phyloP scores from a whole-genome alignment of 1,284 basidiomycete species.

The Apiotrichum siamense region DNA sequence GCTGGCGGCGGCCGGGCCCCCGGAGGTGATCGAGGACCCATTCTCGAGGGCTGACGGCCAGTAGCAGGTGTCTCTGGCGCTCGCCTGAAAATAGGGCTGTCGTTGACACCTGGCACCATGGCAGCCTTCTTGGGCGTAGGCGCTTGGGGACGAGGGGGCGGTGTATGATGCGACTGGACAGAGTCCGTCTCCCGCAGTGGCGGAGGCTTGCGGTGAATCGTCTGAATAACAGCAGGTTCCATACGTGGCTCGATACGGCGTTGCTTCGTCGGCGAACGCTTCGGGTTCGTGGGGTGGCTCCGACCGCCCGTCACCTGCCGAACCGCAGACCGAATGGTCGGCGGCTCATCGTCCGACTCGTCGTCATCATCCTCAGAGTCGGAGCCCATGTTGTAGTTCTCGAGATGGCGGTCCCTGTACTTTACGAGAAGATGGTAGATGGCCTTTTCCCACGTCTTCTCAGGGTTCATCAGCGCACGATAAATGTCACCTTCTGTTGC shows the following conservation, averaged over 20 bases:
- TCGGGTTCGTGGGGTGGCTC: background rate
- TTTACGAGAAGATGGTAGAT: slow-evolving; percentile 78
- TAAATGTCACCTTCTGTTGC: slow-evolving; percentile 66
- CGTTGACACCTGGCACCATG: slow-evolving; percentile 14
- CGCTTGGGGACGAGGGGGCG: slow-evolving; percentile 38
- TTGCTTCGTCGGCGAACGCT: slow-evolving; percentile 5
- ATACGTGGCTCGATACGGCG: slow-evolving; percentile 1
- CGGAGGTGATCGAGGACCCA: slow-evolving; percentile 23
- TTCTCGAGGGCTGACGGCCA: slow-evolving; percentile 22
- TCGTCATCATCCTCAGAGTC: slow-evolving; percentile 34
- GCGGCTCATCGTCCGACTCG: slow-evolving; percentile 11
- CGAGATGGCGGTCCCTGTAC: slow-evolving; percentile 65
- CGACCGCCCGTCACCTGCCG: background rate
- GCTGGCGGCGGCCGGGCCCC: slow-evolving; percentile 25
- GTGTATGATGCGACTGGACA: slow-evolving; percentile 26
- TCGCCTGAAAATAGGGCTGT: slow-evolving; percentile 7
- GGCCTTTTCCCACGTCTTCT: slow-evolving; percentile 84
- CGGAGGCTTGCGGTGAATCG: slow-evolving; percentile 15
- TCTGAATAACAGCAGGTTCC: slow-evolving; percentile 15
- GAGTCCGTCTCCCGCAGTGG: slow-evolving; percentile 40
- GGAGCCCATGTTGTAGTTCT: slow-evolving; percentile 58
- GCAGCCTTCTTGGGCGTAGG: slow-evolving; percentile 47
- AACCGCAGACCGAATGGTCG: background rate
- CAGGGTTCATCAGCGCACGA: slow-evolving; percentile 56
- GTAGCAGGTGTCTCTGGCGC: background rate